phyloP scores from a whole-genome alignment of 192 early-diverging fungal genomes.

The Dimargaris cristalligena region DNA sequence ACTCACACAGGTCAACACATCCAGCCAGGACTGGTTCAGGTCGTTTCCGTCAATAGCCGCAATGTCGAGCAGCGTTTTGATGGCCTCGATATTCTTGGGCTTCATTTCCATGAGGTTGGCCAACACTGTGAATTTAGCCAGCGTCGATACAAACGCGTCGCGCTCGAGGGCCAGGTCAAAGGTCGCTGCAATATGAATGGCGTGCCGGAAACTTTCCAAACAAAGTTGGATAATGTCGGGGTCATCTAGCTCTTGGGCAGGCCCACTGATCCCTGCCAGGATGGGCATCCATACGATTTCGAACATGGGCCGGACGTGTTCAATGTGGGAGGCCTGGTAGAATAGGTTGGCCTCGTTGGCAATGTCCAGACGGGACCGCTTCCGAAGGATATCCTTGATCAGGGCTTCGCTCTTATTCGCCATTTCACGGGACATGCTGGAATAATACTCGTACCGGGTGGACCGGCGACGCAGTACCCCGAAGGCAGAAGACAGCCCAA shows the following conservation, averaged over 20 bases:
- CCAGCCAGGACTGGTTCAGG: slow-evolving; percentile 54
- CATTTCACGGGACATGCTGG: slow-evolving; percentile 29
- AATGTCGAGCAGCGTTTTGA: slow-evolving; percentile 66
- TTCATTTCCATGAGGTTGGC: slow-evolving; percentile 70
- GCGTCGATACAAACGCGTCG: slow-evolving; percentile 79
- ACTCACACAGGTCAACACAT: slow-evolving; percentile 66
- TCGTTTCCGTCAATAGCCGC: slow-evolving; percentile 52
- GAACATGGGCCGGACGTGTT: slow-evolving; percentile 87
- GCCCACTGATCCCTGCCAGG: slow-evolving; percentile 62
- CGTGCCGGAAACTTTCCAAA: slow-evolving; percentile 59
- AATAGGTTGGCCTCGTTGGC: slow-evolving; percentile 30
- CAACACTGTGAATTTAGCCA: slow-evolving; percentile 76
- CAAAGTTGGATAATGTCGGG: slow-evolving; percentile 49
- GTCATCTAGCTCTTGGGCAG: slow-evolving; percentile 72
- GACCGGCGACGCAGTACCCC: slow-evolving; percentile 22
- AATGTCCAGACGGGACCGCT: slow-evolving; percentile 27
- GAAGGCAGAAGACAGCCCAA: slow-evolving; percentile 7
- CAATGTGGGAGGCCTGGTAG: slow-evolving; percentile 54
- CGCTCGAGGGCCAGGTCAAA: slow-evolving; percentile 83
- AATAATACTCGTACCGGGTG: slow-evolving; percentile 6
- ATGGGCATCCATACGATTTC: slow-evolving; percentile 77
- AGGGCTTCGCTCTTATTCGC: slow-evolving; percentile 52
- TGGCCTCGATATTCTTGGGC: slow-evolving; percentile 83
- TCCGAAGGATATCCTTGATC: slow-evolving; percentile 40
- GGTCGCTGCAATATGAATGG: slow-evolving; percentile 61